Conservation (phyloP, 768 basidiomycete genomes). For the Daedaleopsis sinensis region DNA sequence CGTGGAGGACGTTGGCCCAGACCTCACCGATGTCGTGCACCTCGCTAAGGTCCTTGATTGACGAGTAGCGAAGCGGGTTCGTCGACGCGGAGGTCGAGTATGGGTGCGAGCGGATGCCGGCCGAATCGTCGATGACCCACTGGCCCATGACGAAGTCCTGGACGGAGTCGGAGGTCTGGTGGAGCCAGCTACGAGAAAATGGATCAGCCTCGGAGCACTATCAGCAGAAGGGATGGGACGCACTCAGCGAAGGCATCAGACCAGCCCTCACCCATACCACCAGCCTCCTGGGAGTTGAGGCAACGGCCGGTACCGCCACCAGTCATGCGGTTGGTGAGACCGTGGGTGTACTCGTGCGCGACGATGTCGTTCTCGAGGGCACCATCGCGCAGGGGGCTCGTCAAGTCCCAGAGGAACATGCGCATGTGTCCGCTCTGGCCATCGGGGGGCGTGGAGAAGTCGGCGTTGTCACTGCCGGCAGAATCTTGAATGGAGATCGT, state of each 20-base stretch:
- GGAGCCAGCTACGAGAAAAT: conserved; percentile 34
- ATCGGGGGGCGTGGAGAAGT: conserved; percentile 22
- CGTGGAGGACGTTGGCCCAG: conserved; percentile 23
- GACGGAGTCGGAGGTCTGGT: conserved; percentile 43
- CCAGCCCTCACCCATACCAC: conserved; percentile 75
- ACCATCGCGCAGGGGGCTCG: conserved; percentile 62
- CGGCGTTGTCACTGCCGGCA: conserved; percentile 46
- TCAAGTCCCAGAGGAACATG: conserved; percentile 25
- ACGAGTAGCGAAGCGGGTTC: conserved; percentile 50
- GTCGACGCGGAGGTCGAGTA: conserved; percentile 56
- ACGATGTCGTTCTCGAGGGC: conserved; percentile 63
- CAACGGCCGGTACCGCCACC: conserved; percentile 61
- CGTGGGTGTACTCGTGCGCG: conserved; percentile 46
- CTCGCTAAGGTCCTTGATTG: conserved; percentile 40
- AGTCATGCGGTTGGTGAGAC: conserved; percentile 44
- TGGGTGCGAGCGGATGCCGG: conserved; percentile 59
- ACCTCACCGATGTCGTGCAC: conserved; percentile 58
- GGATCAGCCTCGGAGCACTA: background rate
- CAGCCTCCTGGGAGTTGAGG: conserved; percentile 62
- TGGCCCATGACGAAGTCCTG: conserved; percentile 44
- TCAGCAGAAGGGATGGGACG: background rate
- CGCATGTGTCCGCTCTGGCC: conserved; percentile 48
- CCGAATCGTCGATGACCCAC: conserved; percentile 53
- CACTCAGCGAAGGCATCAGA: conserved; percentile 45
- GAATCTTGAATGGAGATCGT: conserved; percentile 53